Evolutionary conservation across 2,329 filamentous ascomycete genomes (phyloP).

Genomic region (Alternaria conjuncta): DNA sequence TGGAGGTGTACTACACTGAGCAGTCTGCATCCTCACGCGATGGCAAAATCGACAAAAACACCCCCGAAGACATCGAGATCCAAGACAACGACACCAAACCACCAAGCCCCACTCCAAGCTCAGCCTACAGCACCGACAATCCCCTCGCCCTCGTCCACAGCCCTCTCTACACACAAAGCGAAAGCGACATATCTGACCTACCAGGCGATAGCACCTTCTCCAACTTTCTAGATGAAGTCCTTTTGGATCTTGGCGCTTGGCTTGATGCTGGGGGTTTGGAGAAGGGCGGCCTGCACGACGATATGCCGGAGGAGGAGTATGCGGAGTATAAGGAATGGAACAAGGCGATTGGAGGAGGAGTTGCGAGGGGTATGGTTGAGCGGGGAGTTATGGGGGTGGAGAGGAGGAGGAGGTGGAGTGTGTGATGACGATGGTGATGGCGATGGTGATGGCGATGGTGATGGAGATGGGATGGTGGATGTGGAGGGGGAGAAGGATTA

Average conservation of each 20-base stretch:
- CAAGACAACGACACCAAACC: no score
- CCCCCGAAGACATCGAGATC: no score
- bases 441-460: no score
- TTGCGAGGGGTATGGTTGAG: neutral
- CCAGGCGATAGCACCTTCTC: no score
- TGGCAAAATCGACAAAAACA: no score
- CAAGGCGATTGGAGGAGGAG: fast-evolving
- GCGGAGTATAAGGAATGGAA: neutral
- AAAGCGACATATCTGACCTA: neutral
- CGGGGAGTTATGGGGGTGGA: no score
- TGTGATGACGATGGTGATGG: neutral
- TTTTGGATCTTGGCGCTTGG: neutral
- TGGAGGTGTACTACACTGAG: no score
- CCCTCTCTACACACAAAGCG: neutral
- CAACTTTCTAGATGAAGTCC: neutral
- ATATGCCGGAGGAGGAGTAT: neutral
- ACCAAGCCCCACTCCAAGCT: no score
- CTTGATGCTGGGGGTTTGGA: neutral
- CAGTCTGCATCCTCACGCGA: no score
- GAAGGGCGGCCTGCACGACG: neutral
- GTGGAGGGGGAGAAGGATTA: neutral
- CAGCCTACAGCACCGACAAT: no score
- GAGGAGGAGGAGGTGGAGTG: neutral
- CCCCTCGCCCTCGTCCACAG: no score
- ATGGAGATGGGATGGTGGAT: no score